phyloP scores from a whole-genome alignment of 1,284 basidiomycete species.

The Golubevia sp. region DNA sequence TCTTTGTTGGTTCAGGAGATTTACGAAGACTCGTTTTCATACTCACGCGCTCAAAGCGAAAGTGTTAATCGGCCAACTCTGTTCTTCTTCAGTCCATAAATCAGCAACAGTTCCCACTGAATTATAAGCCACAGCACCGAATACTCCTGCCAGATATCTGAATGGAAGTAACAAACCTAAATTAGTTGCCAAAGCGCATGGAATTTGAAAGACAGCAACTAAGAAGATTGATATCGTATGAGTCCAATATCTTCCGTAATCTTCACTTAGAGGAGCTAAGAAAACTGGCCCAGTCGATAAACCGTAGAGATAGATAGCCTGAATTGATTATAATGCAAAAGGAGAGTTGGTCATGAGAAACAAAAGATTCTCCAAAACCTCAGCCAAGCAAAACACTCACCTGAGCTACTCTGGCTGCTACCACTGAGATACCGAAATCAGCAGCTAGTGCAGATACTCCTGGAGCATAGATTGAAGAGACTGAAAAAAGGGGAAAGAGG shows the following conservation, averaged over 20 bases:
- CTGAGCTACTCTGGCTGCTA: conserved; percentile 17
- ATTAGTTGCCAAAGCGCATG: conserved; percentile 23
- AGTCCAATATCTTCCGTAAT: conserved; percentile 33
- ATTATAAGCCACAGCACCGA: conserved; percentile 37
- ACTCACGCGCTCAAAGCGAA: conserved; percentile 34
- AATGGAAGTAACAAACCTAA: conserved; percentile 27
- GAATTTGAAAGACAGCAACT: conserved; percentile 7
- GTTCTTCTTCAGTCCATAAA: conserved; percentile 34
- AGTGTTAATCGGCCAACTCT: conserved; percentile 40
- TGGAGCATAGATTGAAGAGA: conserved; percentile 31
- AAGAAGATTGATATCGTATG: conserved; percentile 7
- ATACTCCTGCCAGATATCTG: conserved; percentile 35
- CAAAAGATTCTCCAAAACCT: no score
- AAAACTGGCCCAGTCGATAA: conserved; percentile 28
- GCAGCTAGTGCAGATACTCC: conserved; percentile 15
- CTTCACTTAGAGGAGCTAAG: conserved; percentile 35
- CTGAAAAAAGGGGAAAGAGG: background rate
- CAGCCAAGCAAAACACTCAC: no score
- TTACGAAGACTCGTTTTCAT: no score
- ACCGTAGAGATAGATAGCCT: conserved; percentile 38
- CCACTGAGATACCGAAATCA: conserved; percentile 21
- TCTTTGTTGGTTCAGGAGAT: no score
- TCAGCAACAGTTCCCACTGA: conserved; percentile 38
- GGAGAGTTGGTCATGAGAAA: no score
- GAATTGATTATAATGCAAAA: no score